A percentile compares a stretch with the other conserved stretches of the same genome.
phyloP scores from a whole-genome alignment of 768 basidiomycete genomes.

The Ephemerocybe angulata region DNA sequence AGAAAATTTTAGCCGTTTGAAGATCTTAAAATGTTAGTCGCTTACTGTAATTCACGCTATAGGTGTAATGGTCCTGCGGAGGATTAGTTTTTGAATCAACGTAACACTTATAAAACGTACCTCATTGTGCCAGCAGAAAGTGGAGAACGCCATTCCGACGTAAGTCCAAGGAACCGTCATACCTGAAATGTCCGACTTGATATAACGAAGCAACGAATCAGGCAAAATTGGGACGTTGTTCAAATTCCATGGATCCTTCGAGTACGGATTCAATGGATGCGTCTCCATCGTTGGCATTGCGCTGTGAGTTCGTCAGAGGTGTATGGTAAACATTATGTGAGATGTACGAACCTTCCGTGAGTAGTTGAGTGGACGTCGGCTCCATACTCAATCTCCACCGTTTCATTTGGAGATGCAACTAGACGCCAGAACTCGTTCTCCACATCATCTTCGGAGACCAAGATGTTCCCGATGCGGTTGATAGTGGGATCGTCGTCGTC shows the following conservation, averaged over 20 bases:
- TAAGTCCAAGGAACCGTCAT: slow-evolving; percentile 99
- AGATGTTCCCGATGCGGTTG: slow-evolving; percentile 53
- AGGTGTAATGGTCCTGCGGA: slow-evolving; percentile 91
- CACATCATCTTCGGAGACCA: slow-evolving; percentile 85
- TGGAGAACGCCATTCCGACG: slow-evolving; percentile 98
- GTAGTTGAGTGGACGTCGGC: slow-evolving; percentile 97
- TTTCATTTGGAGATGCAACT: slow-evolving; percentile 84
- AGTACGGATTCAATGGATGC: slow-evolving; percentile 81
- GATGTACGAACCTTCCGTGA: slow-evolving; percentile 79
- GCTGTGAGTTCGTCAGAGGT: slow-evolving; percentile 36
- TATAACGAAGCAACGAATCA: slow-evolving; percentile 91
- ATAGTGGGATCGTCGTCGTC: slow-evolving; percentile 45
- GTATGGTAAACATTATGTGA: not conserved
- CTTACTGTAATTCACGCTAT: slow-evolving; percentile 91
- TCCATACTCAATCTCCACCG: slow-evolving; percentile 98
- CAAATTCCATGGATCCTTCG: slow-evolving; percentile 94
- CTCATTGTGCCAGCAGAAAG: slow-evolving; percentile 99
- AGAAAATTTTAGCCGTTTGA: slow-evolving; percentile 16
- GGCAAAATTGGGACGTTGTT: slow-evolving; percentile 94
- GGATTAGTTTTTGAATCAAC: not conserved
- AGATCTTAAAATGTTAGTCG: slow-evolving; percentile 14
- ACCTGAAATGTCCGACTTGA: slow-evolving; percentile 98
- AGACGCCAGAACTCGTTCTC: slow-evolving; percentile 97
- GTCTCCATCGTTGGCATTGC: slow-evolving; percentile 96
- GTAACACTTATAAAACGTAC: slow-evolving; percentile 33